Evolutionary conservation across 257 asterid genomes (phyloP), one percentile per base, ranked within the genome.

Genomic region (Cynanchum wilfordii): DNA sequence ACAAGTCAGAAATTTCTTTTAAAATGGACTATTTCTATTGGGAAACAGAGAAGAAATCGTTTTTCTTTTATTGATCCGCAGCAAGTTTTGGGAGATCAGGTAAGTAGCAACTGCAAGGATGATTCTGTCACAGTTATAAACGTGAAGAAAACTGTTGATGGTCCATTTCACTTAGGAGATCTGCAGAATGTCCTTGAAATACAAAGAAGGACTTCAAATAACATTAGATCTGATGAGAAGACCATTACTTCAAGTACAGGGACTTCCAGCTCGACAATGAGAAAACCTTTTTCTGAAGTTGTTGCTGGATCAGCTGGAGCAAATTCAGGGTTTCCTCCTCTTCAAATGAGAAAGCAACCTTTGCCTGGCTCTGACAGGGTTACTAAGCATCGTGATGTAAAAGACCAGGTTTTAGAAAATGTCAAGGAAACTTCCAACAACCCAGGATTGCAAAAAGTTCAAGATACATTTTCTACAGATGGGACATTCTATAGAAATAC

Each of bases 211-310:
- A 75, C 50, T 67, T 76, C 86, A 22, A 86, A 81, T 78, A 71
- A 67, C 75, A 68, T 69, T 62, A 84, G 79, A 75, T 67, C 84
- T 40, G 87, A 71, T 51, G 79, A 77, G 80, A 87, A 83, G 69
- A 75, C 42, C 42, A 50, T 73, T 51, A 76, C 49, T 79, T 60
- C 80, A 51, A 85, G 87, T 59, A 73, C 79, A 82, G 89, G 84
- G 58, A 72, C 79, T 62, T 77, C 88, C 73, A 89, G 82, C 66
- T 78, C 88, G 79, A 78, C 81, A 27, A 85, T 88, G 93, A 85
- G 87, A 79, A 94, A 94, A 75, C 93, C 93, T 10, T 94, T 94
- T 79, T 88, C 97, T 51, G 99, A 94, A 86, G 99, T 94, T 69
- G 99, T 94, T 80, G 95, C 99, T 25, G 99, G 97, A 71, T 79